phyloP scores from a whole-genome alignment of 73 alveolate species.

The Paramecium primaurelia region DNA sequence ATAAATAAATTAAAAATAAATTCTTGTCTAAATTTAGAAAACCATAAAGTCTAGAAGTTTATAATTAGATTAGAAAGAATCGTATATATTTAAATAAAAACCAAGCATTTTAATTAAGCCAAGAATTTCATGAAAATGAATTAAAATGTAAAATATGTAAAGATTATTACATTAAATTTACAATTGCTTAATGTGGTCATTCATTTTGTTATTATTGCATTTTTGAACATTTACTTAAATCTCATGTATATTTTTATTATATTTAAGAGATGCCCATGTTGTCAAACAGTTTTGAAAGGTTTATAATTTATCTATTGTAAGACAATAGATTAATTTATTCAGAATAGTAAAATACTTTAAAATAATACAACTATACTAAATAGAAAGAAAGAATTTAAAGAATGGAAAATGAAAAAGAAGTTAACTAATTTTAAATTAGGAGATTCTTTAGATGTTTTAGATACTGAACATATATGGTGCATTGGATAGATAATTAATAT shows the following conservation, averaged over 20 bases:
- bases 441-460: not conserved
- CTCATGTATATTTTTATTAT: not conserved
- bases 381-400: not conserved
- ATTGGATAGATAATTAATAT: not conserved
- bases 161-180: not conserved
- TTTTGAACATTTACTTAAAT: not conserved
- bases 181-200: not conserved
- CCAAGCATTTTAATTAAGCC: not conserved
- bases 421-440: not conserved
- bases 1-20: not conserved
- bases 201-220: not conserved
- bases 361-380: not conserved
- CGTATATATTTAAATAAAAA: not conserved
- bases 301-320: not conserved
- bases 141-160: not conserved
- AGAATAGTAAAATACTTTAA: not conserved
- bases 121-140: not conserved
- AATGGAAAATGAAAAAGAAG: not conserved
- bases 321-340: not conserved
- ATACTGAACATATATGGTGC: constrained; percentile 45
- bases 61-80: not conserved
- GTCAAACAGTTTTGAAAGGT: not conserved
- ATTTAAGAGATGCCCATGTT: not conserved
- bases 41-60: not conserved
- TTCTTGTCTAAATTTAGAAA: not conserved